Evolutionary conservation across 257 asterid species (phyloP).

Genomic region (Eustoma russellianum): DNA sequence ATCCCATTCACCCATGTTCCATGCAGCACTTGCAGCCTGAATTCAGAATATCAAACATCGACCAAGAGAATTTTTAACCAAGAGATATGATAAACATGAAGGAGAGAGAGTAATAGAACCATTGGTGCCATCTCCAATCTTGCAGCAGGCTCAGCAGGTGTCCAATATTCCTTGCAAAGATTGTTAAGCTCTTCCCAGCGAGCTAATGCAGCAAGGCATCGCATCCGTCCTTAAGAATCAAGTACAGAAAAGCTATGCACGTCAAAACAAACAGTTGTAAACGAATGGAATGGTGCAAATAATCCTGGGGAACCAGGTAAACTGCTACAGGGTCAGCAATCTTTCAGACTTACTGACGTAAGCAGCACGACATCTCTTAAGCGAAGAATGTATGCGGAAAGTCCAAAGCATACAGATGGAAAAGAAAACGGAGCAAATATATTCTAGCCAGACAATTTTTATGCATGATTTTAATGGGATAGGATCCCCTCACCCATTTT

Average conservation of each 20-base stretch:
- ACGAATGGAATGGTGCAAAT: not conserved
- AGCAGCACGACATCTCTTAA: too few relatives aligned
- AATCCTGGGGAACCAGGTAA: not conserved
- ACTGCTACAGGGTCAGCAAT: too few relatives aligned
- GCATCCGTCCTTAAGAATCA: constrained; percentile 70
- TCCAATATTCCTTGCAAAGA: constrained; percentile 95
- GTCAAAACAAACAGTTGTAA: not conserved
- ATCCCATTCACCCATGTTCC: constrained; percentile 99
- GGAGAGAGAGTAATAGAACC: constrained; percentile 36
- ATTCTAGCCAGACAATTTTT: too few relatives aligned
- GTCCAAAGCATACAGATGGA: too few relatives aligned
- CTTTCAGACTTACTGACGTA: too few relatives aligned
- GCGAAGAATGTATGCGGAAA: too few relatives aligned
- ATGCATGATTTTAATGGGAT: too few relatives aligned
- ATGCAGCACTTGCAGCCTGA: constrained; percentile 98
- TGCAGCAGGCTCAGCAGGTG: constrained; percentile 98
- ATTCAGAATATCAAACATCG: constrained; percentile 7
- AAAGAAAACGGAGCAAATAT: too few relatives aligned
- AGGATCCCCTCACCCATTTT: too few relatives aligned
- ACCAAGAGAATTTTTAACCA: too few relatives aligned
- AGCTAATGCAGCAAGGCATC: constrained; percentile 98
- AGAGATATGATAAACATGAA: too few relatives aligned
- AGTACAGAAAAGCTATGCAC: not conserved
- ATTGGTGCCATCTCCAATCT: constrained; percentile 99
- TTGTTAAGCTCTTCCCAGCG: constrained; percentile 99